These are phyloP conservation scores for Trametes villosa DNA, from an alignment of 768 basidiomycete genomes.

Conservation along the genomic window DNA sequence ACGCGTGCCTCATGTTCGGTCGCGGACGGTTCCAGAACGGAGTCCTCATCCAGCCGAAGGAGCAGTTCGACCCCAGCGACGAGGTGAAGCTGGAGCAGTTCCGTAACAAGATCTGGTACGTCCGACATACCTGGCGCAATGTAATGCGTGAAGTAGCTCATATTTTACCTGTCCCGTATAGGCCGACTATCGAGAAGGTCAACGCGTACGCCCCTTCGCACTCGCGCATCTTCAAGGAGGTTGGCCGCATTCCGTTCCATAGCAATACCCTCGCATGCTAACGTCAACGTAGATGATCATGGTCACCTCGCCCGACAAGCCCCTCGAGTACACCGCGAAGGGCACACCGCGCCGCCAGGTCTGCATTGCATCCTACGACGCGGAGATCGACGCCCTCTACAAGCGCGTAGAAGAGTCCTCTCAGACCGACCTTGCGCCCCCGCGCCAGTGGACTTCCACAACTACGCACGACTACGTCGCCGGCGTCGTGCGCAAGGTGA, in stretches of 20 bases:
- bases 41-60: constrained; percentile 44
- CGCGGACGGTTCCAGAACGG: constrained; percentile 45
- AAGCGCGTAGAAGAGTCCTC: constrained; percentile 38
- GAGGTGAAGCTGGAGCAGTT: constrained; percentile 35
- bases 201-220: constrained; percentile 49
- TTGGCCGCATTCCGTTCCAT: constrained; percentile 12
- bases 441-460: constrained; percentile 33
- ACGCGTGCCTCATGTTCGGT: constrained; percentile 44
- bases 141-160: not conserved
- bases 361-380: constrained; percentile 38
- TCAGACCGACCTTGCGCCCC: constrained; percentile 34
- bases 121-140: too few species aligned
- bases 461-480: constrained; percentile 37
- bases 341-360: constrained; percentile 35
- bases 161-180: not conserved
- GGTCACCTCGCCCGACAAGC: constrained; percentile 35
- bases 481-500: constrained; percentile 39
- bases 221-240: constrained; percentile 53
- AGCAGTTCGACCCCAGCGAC: constrained; percentile 39
- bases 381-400: constrained; percentile 47
- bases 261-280: too few species aligned
- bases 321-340: constrained; percentile 40
- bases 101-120: constrained; percentile 41
- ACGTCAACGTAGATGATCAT: constrained; percentile 44
- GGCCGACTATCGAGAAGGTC: constrained; percentile 41